A percentile compares a stretch with the other conserved stretches of the same genome.
These are phyloP conservation scores for Phoma herbarum DNA, from an alignment of 2,329 filamentous ascomycete species.

Conservation along the genomic window DNA sequence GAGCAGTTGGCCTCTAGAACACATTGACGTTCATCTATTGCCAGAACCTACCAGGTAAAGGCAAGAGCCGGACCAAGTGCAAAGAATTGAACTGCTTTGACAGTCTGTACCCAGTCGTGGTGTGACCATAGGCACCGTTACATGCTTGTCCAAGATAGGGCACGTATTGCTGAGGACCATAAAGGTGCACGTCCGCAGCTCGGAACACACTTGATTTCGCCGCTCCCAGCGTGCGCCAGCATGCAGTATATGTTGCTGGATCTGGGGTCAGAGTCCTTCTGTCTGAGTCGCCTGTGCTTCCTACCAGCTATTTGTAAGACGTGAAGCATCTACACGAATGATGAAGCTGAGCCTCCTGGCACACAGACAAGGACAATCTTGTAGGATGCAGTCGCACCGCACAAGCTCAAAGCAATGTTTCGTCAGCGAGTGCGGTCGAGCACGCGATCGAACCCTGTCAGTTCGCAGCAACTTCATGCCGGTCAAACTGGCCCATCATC, in stretches of 20 bases:
- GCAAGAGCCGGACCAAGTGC: too few relatives aligned
- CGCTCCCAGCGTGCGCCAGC: background rate
- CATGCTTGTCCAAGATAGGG: background rate
- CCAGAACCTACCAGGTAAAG: too few relatives aligned
- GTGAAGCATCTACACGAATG: too few relatives aligned
- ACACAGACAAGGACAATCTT: background rate
- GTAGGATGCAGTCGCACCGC: background rate
- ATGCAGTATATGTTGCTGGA: background rate
- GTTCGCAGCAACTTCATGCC: conserved; percentile 12
- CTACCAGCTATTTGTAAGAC: too few relatives aligned
- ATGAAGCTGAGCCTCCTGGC: too few relatives aligned
- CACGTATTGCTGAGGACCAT: background rate
- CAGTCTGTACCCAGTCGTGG: too few relatives aligned
- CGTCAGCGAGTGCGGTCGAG: conserved; percentile 1
- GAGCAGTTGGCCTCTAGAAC: too few relatives aligned
- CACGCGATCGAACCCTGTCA: conserved; percentile 9
- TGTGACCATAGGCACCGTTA: background rate
- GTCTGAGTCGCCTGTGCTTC: background rate
- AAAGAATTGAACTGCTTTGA: too few relatives aligned
- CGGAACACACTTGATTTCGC: background rate
- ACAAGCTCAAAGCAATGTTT: background rate
- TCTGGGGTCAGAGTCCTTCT: too few relatives aligned
- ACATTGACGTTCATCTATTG: too few relatives aligned
- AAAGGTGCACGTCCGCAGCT: too few relatives aligned
- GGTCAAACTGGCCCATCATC: background rate